These are phyloP conservation scores for Eleusine coracana DNA, from an alignment of 176 grass and related monocot species.

Conservation along the genomic window DNA sequence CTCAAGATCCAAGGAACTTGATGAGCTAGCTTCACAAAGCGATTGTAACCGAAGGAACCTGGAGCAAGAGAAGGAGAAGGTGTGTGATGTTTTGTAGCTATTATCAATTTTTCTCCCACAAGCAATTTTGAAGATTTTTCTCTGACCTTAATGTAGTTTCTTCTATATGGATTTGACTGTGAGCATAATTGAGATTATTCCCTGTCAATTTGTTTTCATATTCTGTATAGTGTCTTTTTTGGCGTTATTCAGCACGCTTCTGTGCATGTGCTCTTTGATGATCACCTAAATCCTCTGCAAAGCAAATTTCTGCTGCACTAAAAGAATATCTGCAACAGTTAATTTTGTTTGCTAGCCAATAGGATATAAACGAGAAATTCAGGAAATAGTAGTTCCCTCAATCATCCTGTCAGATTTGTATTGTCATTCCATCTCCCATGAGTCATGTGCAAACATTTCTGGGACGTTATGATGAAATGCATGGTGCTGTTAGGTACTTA, in stretches of 20 bases:
- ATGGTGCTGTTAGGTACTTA: constrained; percentile 8
- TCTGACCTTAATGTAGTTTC: neutral
- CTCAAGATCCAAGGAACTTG: constrained; percentile 31
- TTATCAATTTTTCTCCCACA: neutral
- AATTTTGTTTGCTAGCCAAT: neutral
- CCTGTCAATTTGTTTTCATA: too few species aligned
- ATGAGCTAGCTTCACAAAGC: constrained; percentile 54
- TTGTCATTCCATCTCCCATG: neutral
- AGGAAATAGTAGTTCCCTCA: neutral
- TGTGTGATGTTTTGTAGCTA: constrained; percentile 35
- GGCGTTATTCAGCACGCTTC: too few species aligned
- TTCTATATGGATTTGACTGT: too few species aligned
- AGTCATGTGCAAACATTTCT: neutral
- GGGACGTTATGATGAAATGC: neutral
- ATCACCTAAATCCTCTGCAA: too few species aligned
- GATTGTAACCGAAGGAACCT: constrained; percentile 61
- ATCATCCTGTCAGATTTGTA: neutral
- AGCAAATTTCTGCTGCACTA: too few species aligned
- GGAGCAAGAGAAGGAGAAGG: constrained; percentile 66
- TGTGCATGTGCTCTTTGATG: too few species aligned
- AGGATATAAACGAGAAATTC: neutral
- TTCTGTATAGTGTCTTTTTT: too few species aligned
- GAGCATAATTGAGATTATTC: too few species aligned
- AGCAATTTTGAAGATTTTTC: neutral
- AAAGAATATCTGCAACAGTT: too few species aligned